Conservation (phyloP, 2,329 filamentous ascomycete species). For the Fusarium drepaniforme region DNA sequence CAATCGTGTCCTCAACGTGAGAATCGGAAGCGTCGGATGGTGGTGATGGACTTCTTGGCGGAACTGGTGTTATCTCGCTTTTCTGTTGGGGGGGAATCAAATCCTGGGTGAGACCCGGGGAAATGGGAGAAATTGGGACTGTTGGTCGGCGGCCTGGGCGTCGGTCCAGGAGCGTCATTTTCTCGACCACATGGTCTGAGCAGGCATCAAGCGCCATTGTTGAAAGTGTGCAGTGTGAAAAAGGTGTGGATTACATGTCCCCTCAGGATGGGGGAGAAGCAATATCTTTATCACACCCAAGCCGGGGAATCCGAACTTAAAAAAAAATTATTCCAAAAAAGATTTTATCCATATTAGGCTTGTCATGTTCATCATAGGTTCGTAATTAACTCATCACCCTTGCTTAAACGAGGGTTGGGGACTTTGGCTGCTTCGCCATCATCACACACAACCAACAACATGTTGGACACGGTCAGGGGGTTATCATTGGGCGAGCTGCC, state of each 20-base stretch:
- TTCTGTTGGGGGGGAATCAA: conserved; percentile 3
- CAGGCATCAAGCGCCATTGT: neutral
- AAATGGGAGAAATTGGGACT: neutral
- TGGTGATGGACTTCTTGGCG: conserved; percentile 5
- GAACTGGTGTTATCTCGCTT: neutral
- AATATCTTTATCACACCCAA: neutral
- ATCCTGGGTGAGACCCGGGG: neutral
- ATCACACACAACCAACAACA: neutral
- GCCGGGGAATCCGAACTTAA: neutral
- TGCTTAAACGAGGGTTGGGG: neutral
- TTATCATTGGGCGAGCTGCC: neutral
- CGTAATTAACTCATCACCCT: neutral
- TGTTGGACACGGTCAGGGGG: neutral
- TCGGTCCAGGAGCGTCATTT: neutral
- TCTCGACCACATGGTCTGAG: neutral
- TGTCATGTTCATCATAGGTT: neutral
- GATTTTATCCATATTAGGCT: neutral
- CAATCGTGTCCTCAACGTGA: conserved; percentile 4
- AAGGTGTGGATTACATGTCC: neutral
- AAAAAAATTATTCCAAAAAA: neutral
- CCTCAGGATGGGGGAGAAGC: neutral
- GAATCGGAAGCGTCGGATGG: conserved; percentile 3
- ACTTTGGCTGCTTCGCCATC: neutral
- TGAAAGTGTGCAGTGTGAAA: neutral
- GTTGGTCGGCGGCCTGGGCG: neutral